phyloP scores from a whole-genome alignment of 2,329 filamentous ascomycete genomes.

The Cryphonectria nitschkei region DNA sequence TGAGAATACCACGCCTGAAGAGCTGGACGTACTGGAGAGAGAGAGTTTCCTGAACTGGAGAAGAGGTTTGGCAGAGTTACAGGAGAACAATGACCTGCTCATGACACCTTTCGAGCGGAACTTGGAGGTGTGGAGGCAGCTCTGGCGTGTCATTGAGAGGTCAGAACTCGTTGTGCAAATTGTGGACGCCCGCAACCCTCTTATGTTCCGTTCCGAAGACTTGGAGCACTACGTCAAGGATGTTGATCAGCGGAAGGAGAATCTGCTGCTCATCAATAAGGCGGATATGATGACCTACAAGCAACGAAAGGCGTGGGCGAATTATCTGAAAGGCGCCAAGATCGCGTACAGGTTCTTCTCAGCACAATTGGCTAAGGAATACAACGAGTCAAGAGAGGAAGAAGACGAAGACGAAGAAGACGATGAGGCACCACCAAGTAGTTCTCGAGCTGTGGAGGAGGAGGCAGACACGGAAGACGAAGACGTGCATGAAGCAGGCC shows the following conservation, averaged over 20 bases:
- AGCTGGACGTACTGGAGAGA: conserved; percentile 79
- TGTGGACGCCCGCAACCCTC: conserved; percentile 92
- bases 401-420: conserved; percentile 50
- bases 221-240: conserved; percentile 93
- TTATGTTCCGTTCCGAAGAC: conserved; percentile 93
- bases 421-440: conserved; percentile 45
- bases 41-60: conserved; percentile 86
- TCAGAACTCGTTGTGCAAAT: conserved; percentile 97
- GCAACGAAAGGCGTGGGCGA: conserved; percentile 83
- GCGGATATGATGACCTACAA: conserved; percentile 95
- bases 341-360: conserved; percentile 98
- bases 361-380: conserved; percentile 85
- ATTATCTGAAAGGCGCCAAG: conserved; percentile 77
- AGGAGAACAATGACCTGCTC: conserved; percentile 90
- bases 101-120: conserved; percentile 99
- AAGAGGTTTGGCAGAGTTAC: conserved; percentile 85
- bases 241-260: conserved; percentile 84
- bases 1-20: conserved; percentile 76
- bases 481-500: conserved; percentile 38
- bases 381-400: conserved; percentile 74
- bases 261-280: conserved; percentile 94
- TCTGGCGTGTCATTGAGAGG: conserved; percentile 97
- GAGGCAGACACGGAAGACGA: conserved; percentile 36
- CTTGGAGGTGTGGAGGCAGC: conserved; percentile 93
- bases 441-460: conserved; percentile 34